Evolutionary conservation across 371 early-diverging fungal species (phyloP), one percentile per base, ranked within the genome.

Genomic region (Mucor irregularis): DNA sequence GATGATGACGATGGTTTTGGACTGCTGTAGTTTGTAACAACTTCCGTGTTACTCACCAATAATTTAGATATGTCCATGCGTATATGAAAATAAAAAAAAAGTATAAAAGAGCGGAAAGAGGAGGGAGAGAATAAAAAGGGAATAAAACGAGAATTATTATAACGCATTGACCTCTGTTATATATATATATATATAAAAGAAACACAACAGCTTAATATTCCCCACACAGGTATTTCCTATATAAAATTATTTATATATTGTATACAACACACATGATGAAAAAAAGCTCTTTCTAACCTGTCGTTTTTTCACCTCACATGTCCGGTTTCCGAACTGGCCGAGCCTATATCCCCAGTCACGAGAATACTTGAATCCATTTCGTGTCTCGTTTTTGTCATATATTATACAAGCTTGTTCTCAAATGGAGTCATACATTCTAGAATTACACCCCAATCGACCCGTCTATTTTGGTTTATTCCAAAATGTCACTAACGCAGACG

Each of bases 351-450:
- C 10, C 14, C 29, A 5, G 33, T 21, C 30, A 31, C 22, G 34
- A 35, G 22, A 24, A 25, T 13, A 30, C 25, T 4, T 14, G 10
- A 10, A 21, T 35, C 29, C 2, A 30, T 37, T 45, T 35, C 24
- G 2, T 49, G 10, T 37, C 26, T 40, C 16, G 6, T 24, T 45
- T 48, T 35, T 53, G 9, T 52, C 9, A 22, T 58, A 43, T 37
- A 38, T 37, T 35, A 49, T 47, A 17, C 6, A n/a, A 39, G 21
- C 4, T 16, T 31, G 8, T 6, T 28, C n/a, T n/a, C n/a, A n/a
- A n/a, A 84, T 84, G 85, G 83, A 84, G 61, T 73, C 83, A n/a
- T 79, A 67, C 49, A 74, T 64, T 2, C 58, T 82, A 30, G 85
- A 85, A 25, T 49, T 76, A 8, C 58, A 73, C 53, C 82, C 82